Base-by-base conservation (phyloP, 2,329 filamentous ascomycete genomes). In the Arthrobotrys entomopaga region DNA sequence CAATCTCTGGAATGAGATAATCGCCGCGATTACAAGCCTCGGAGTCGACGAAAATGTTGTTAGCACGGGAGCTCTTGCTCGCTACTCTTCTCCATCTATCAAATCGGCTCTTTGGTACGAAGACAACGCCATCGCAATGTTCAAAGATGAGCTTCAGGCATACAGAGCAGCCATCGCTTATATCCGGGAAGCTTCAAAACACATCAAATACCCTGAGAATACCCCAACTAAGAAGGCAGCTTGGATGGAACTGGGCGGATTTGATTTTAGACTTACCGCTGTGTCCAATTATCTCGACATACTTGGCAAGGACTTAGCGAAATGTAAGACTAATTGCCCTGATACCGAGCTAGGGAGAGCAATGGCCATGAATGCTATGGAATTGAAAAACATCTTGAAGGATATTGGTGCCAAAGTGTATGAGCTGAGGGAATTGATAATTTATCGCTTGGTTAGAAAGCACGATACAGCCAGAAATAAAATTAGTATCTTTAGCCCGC, bases 1-100 rank as follows among this genome's bases (percentile, higher is more conserved):
- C 38, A 74, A 61, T 49, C 24, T 74, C 1, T 74, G 69, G 69
- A 49, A 53, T 24, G 69, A 74, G 0, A 43, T 74, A 11, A 56
- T 74, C 20, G 20, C 61, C 15, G n/a, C 57, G 0, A 34, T 63
- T 1, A 19, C 22, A 1, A 34, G 48, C 1, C 11, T 74, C 4
- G 69, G 69, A 2, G 52, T 63, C 5, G 43, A 20, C 7, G 15
- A 56, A 0, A 15, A 66, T 26, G 50, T 29, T 1, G 22, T 59
- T n/a, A 59, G 43, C 22, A 22, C 56, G 2, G 13, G 16, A 10
- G 3, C 34, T 2, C 38, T 65, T 5, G 20, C 11, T 16, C 11
- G 13, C 11, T 57, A 40, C 40, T 49, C 50, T 8, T 8, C 29
- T 19, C n/a, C 20, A 3, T 22, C 26, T 10, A 38, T 38, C 0